Evolutionary conservation across 1,284 basidiomycete genomes (phyloP), one percentile per base, ranked within the genome.

Genomic region (Mycosarcoma maydis): DNA sequence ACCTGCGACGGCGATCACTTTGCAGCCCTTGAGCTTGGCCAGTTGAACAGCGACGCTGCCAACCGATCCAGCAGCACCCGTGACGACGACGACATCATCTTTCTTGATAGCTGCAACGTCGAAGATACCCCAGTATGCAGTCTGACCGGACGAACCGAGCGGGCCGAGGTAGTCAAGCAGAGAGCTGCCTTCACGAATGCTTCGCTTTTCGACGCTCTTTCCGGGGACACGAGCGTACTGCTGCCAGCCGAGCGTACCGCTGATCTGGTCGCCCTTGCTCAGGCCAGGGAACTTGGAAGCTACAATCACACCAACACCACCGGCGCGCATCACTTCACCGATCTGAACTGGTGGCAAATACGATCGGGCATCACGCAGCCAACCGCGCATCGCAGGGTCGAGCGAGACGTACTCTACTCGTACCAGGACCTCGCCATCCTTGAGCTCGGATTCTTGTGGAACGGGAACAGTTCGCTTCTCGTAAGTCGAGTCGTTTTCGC

Each of bases 1-100:
- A 17, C 90, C 90, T 0, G 89, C 92, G 68, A 94, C 90, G 11
- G 88, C 93, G 69, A 92, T 88, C 44, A 96, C 92, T 67, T 87
- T 90, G 80, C 84, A 85, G 23, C 83, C 84, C 27, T 83, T 68
- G 38, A 85, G 74, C 41, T 80, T 81, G 58, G 78, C 80, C 19
- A 82, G 86, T 80, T 94, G 90, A 87, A 75, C 70, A 26, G 85
- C 86, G 76, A 83, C 72, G 75, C 83, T 61, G 20, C 76, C 76
- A 20, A 77, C 76, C 6, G 59, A 62, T 9, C 76, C 76, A 9
- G 76, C 76, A 3, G 74, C 76, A 27, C 74, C 75, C 2, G 74
- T 77, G 45, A 77, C 72, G 34, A 77, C 73, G 43, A 77, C 65
- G 22, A 69, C 70, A 20, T 76, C 72, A 36, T 51, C 72, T n/a